A percentile compares a stretch with the other conserved stretches of the same genome.
Conservation (phyloP, 257 asterid genomes). For the Rauvolfia tetraphylla region DNA sequence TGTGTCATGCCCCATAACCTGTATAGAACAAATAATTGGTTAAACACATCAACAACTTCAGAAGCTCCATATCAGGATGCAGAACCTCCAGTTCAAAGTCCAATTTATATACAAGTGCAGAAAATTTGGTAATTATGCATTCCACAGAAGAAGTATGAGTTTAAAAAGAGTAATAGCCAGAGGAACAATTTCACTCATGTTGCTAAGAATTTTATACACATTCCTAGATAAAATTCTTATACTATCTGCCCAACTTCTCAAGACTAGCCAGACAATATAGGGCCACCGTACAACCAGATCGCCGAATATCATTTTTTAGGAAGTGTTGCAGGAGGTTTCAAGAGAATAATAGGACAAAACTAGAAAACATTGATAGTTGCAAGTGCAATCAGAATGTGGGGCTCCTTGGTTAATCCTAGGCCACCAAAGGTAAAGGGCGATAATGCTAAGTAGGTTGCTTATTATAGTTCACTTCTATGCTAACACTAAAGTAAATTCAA, state of each 20-base stretch:
- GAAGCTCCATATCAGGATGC: not conserved
- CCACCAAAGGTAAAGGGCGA: too few relatives aligned
- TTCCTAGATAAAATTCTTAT: not conserved
- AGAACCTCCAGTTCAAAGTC: not conserved
- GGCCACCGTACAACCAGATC: not conserved
- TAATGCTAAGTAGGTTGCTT: not conserved
- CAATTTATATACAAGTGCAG: not conserved
- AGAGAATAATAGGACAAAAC: too few relatives aligned
- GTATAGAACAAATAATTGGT: constrained; percentile 24
- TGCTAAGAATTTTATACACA: not conserved
- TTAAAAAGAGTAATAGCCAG: not conserved
- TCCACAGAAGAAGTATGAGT: not conserved
- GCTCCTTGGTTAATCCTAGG: too few relatives aligned
- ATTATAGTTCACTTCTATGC: not conserved
- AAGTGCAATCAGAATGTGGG: too few relatives aligned
- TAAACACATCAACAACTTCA: constrained; percentile 3
- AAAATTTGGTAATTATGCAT: not conserved
- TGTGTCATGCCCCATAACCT: constrained; percentile 85
- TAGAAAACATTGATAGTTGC: too few relatives aligned
- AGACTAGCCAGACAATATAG: not conserved
- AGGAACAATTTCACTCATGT: not conserved
- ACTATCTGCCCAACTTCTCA: not conserved
- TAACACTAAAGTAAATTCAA: not conserved
- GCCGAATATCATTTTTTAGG: not conserved
- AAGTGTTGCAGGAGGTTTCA: not conserved